A percentile compares a stretch with the other conserved stretches of the same genome.
Evolutionary conservation across 345 rosid species (phyloP).

Genomic region (Eucalyptus erythrocorys): DNA sequence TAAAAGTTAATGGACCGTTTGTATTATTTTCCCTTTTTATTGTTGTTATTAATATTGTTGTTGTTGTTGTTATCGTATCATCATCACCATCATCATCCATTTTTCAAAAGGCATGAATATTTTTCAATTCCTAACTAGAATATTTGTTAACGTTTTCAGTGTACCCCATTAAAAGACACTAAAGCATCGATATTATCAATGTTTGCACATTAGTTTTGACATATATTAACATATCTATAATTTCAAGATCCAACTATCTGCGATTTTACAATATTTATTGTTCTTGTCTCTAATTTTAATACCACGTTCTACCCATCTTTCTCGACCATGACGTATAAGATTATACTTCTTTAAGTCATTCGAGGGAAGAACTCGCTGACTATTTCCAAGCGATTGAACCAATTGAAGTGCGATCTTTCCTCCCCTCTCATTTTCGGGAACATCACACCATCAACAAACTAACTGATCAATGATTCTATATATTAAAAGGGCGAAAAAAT

Average conservation of each 20-base stretch:
- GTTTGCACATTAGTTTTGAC: background rate
- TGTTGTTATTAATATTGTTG: background rate
- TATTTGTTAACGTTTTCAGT: background rate
- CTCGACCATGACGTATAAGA: background rate
- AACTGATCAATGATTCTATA: background rate
- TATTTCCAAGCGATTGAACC: background rate
- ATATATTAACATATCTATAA: background rate
- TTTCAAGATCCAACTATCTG: background rate
- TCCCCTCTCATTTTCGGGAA: background rate
- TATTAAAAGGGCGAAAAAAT: background rate
- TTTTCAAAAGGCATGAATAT: background rate
- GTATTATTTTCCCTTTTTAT: background rate
- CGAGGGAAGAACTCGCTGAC: background rate
- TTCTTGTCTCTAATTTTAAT: background rate
- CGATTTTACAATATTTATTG: background rate
- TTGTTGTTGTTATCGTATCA: too few species aligned
- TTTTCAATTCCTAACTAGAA: background rate
- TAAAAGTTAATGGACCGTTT: accelerated
- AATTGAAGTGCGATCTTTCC: background rate
- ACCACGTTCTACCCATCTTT: background rate
- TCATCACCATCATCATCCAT: background rate
- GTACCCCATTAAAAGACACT: background rate
- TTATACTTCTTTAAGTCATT: background rate
- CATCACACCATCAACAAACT: background rate
- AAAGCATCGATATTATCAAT: background rate